A percentile compares a stretch with the other conserved stretches of the same genome.
These are phyloP conservation scores for Isatis tinctoria DNA, from an alignment of 345 rosid genomes.

Conservation along the genomic window DNA sequence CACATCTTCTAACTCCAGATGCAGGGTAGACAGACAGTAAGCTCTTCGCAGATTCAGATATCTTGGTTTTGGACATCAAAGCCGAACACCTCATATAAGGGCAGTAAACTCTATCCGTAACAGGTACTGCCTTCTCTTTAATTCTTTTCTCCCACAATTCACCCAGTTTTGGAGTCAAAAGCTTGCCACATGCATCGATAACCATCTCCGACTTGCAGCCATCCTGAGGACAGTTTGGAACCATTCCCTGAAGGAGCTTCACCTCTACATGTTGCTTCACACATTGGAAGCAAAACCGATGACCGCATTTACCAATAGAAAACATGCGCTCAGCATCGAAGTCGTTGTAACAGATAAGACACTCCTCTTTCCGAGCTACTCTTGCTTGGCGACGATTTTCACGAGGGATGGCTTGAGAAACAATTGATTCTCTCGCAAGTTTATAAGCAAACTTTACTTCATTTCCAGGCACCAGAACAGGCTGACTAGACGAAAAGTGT, in stretches of 20 bases:
- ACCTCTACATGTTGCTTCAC: constrained; percentile 77
- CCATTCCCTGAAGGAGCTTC: constrained; percentile 60
- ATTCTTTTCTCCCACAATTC: constrained; percentile 47
- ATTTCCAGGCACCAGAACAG: constrained; percentile 34
- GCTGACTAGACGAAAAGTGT: neutral
- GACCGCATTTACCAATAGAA: constrained; percentile 55
- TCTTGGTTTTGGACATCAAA: constrained; percentile 63
- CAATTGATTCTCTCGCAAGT: constrained; percentile 70
- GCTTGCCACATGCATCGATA: constrained; percentile 47
- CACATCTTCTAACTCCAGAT: constrained; percentile 57
- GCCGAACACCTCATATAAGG: constrained; percentile 74
- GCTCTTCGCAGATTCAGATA: constrained; percentile 33
- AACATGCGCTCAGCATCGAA: constrained; percentile 47
- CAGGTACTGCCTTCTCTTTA: constrained; percentile 65
- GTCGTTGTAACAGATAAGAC: constrained; percentile 61
- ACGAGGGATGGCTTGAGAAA: constrained; percentile 43
- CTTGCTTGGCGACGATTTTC: constrained; percentile 35
- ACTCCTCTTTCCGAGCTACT: constrained; percentile 44
- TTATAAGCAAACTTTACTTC: constrained; percentile 49
- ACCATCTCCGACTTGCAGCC: constrained; percentile 54
- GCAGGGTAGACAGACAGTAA: constrained; percentile 22
- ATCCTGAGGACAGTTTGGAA: constrained; percentile 67
- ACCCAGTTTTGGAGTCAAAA: constrained; percentile 55
- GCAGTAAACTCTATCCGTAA: constrained; percentile 66
- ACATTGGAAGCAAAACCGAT: constrained; percentile 68